Conservation (phyloP, 495 filamentous ascomycete species). For the Neurospora pannonica region DNA sequence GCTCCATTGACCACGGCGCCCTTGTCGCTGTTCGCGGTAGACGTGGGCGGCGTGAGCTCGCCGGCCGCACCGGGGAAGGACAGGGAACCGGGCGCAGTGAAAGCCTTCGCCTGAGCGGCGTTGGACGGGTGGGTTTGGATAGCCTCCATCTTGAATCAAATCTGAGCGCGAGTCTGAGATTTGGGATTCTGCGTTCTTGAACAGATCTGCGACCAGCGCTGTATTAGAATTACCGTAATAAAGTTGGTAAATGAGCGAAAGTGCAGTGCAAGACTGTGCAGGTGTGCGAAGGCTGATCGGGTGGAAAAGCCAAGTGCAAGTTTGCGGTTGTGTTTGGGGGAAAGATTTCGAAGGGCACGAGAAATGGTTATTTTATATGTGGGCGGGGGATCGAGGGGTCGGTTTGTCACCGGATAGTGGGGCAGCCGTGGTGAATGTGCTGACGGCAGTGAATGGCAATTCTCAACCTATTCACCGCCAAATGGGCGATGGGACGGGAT, state of each 20-base stretch:
- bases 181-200: constrained; percentile 6
- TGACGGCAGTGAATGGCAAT: not conserved
- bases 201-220: constrained; percentile 13
- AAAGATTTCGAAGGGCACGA: not conserved
- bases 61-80: constrained; percentile 79
- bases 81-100: constrained; percentile 79
- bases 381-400: not conserved
- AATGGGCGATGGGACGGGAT: not conserved
- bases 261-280: not conserved
- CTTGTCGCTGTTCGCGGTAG: constrained; percentile 42
- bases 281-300: not conserved
- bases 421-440: not conserved
- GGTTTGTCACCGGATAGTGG: not conserved
- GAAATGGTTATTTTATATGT: not conserved
- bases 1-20: constrained; percentile 43
- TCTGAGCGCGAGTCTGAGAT: constrained; percentile 8
- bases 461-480: not conserved
- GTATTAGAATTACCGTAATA: constrained; percentile 1
- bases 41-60: constrained; percentile 68
- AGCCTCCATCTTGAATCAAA: constrained; percentile 58
- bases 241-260: not conserved
- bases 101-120: constrained; percentile 82
- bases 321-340: not conserved
- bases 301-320: not conserved
- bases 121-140: constrained; percentile 84